These are phyloP conservation scores for Talaromyces wortmannii DNA, from an alignment of 495 filamentous ascomycete species.

Conservation along the genomic window DNA sequence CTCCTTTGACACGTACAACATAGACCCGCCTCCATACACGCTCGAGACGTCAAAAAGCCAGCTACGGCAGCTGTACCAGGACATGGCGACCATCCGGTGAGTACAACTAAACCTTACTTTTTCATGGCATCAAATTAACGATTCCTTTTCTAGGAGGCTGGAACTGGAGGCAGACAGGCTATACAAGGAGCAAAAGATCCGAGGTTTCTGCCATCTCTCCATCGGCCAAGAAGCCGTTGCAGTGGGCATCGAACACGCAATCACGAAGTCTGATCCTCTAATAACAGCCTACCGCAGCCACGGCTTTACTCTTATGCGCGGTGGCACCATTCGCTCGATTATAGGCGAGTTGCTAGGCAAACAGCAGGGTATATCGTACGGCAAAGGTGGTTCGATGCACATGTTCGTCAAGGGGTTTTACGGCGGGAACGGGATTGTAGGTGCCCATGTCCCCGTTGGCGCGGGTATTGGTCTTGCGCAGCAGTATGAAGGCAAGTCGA, in stretches of 20 bases:
- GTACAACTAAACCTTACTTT: background rate
- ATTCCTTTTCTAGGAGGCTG: conserved; percentile 9
- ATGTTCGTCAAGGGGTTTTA: conserved; percentile 4
- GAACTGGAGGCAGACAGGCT: conserved; percentile 16
- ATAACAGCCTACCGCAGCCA: conserved; percentile 4
- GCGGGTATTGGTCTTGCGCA: background rate
- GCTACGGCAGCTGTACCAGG: conserved; percentile 17
- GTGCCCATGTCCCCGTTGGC: conserved; percentile 45
- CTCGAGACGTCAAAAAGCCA: conserved; percentile 19
- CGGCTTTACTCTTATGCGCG: conserved; percentile 2
- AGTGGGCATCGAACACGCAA: conserved; percentile 10
- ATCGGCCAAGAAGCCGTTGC: conserved; percentile 11
- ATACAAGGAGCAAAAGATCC: conserved; percentile 26
- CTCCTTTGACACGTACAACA: conserved; percentile 18
- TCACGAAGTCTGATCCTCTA: conserved; percentile 1
- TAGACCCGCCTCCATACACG: conserved; percentile 17
- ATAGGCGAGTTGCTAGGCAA: conserved; percentile 2
- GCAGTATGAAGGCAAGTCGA: background rate
- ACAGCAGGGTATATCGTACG: conserved; percentile 1
- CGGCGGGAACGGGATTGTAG: conserved; percentile 1
- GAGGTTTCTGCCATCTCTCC: conserved; percentile 25
- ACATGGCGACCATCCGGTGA: conserved; percentile 12
- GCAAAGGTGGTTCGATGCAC: conserved; percentile 1
- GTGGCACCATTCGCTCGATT: background rate
- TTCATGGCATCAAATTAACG: background rate